These are phyloP conservation scores for Sporobolomyces roseus DNA, from an alignment of 768 basidiomycete species.

Conservation along the genomic window DNA sequence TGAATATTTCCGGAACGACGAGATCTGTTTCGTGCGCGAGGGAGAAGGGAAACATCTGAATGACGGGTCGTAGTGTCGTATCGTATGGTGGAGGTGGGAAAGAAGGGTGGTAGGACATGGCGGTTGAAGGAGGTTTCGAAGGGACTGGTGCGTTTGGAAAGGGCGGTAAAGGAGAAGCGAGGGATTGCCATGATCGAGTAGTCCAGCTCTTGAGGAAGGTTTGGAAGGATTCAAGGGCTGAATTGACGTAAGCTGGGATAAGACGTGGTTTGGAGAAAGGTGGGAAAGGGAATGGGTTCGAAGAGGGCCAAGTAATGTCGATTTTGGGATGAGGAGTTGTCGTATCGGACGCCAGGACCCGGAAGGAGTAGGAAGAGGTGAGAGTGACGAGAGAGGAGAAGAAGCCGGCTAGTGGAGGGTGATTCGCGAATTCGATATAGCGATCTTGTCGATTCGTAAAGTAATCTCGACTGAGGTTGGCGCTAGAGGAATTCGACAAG, in stretches of 20 bases:
- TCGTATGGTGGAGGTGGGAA: conserved; percentile 63
- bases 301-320: conserved; percentile 24
- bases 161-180: conserved; percentile 12
- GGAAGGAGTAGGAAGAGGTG: conserved; percentile 69
- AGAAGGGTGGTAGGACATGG: conserved; percentile 5
- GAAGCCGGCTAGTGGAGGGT: conserved; percentile 69
- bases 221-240: background rate
- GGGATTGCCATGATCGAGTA: background rate
- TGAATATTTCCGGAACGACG: conserved; percentile 48
- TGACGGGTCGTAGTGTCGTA: conserved; percentile 41
- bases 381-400: conserved; percentile 71
- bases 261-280: conserved; percentile 4
- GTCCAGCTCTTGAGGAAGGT: background rate
- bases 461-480: conserved; percentile 87
- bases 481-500: conserved; percentile 55
- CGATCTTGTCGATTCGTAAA: conserved; percentile 94
- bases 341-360: conserved; percentile 31
- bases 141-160: background rate
- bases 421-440: conserved; percentile 68
- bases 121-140: background rate
- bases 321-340: conserved; percentile 15
- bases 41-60: conserved; percentile 43
- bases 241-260: background rate
- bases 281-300: background rate
- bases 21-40: conserved; percentile 41